Evolutionary conservation across 1,284 basidiomycete genomes (phyloP), one percentile per base, ranked within the genome.

Genomic region (Hymenochaete sp.): DNA sequence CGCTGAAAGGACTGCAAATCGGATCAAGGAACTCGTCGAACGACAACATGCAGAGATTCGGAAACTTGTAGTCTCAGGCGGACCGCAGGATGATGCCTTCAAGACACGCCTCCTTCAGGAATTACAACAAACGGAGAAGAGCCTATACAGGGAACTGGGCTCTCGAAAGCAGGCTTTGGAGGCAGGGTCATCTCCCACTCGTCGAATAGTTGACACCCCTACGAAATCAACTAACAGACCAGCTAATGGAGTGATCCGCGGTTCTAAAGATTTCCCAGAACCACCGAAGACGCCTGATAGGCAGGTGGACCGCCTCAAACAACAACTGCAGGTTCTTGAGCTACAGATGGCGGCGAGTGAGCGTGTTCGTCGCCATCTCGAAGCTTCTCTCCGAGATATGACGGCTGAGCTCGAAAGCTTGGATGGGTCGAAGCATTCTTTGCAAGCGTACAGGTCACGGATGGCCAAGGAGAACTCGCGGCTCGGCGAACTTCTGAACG

Each of bases 31-130:
- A 35, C 76, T 72, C 40, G 72, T 85, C 19, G 77, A 79, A 52
- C 72, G 71, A 18, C 82, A 85, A 47, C 81, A 84, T 54, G 72
- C 72, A 18, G 82, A 86, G 54, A 73, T 86, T 35, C 76, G 82
- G 4, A 66, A 75, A 13, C 63, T 85, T 10, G 73, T 86, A 47
- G 68, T 76, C 63, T 70, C 67, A 38, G 71, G 68, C 45, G 71
- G 68, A 10, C 72, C 76, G 8, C 68, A 72, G 38, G 82, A 86
- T 49, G 71, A 74, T 31, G 65, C 70, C 4, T 78, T 87, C 69
- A 73, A 81, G 31, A 67, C 72, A 28, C 73, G 77, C 28, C 65
- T 90, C 2, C 65, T 90, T 24, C 74, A 73, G 36, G 83, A 89
- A 57, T 67, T 91, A 21, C 73, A 82, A 52, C 59, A 70, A 13